Evolutionary conservation across 176 grass and related monocot species (phyloP), one percentile per base, ranked within the genome.

Genomic region (Poa annua): DNA sequence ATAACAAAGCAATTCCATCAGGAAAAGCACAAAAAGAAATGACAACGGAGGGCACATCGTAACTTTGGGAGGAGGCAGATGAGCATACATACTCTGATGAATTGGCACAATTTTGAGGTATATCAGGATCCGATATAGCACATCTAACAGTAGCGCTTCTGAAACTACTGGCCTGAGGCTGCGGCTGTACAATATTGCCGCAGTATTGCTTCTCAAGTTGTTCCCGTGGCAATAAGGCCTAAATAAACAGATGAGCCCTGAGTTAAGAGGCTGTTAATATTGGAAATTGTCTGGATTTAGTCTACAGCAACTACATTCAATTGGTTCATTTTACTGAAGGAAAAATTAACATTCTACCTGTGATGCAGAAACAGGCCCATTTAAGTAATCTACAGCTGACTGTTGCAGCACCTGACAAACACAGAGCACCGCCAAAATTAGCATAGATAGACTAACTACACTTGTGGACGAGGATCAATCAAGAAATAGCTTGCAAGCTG

Each of bases 121-220:
- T 51, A 66, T 99, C 96, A 75, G 96, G 93, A 77, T 99, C 96
- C 3, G 87, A 89, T 93, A 99, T 87, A 64, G 73, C 81, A 92
- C 83, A 93, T 87, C 91, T 92, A 74, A 99, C 96, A 13, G 89
- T 35, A 70, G 91, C 71, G 65, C 89, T 70, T 87, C 89, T 90
- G 63, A 89, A 99, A 87, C 83, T 81, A 85, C 78, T 93, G 70
- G 48, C 64, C 82, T 92, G 90, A 78, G 82, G 39, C 71, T 64
- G 82, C 39, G 83, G 59, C 59, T 90, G 85, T 86, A 87, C 74
- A 88, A 56, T 75, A 68, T 56, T 66, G 56, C 56, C 57, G 35
- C 71, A 68, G 59, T 49, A 80, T 83, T 91, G 89, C 83, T 99
- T 93, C 86, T 99, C 91, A 65, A 99, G 87, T 45, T 99, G 86